Evolutionary conservation across 257 asterid genomes (phyloP).

Genomic region (Ophiorrhiza pumila): DNA sequence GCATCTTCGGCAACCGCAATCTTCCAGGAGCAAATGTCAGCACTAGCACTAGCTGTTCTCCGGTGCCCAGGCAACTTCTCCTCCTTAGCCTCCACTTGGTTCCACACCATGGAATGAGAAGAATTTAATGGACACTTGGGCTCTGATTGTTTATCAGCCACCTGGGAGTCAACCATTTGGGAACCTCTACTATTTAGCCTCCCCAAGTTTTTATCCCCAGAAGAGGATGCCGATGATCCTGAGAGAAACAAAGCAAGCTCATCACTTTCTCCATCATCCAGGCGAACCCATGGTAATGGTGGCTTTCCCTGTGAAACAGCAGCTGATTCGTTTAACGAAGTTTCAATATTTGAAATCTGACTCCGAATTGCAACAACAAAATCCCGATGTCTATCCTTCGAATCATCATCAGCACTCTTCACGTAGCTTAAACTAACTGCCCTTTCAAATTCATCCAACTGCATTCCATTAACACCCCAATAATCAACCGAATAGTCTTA

Average conservation of each 20-base stretch:
- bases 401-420: constrained; percentile 48
- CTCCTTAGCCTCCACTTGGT: constrained; percentile 42
- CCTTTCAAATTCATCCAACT: constrained; percentile 91
- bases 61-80: constrained; percentile 69
- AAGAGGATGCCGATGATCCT: constrained; percentile 42
- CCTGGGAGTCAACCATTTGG: constrained; percentile 22
- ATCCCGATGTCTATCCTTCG: constrained; percentile 67
- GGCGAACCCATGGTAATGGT: constrained; percentile 77
- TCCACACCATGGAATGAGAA: constrained; percentile 44
- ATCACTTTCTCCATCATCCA: constrained; percentile 75
- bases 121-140: constrained; percentile 48
- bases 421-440: constrained; percentile 71
- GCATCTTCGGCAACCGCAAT: constrained; percentile 51
- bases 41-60: constrained; percentile 92
- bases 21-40: constrained; percentile 80
- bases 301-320: constrained; percentile 67
- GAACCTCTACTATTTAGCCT: constrained; percentile 30
- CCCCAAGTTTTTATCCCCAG: constrained; percentile 20
- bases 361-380: constrained; percentile 60
- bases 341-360: constrained; percentile 64
- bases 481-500: constrained; percentile 15
- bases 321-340: constrained; percentile 47
- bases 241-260: constrained; percentile 85
- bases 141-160: constrained; percentile 27
- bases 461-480: constrained; percentile 31